phyloP scores from a whole-genome alignment of 2,329 filamentous ascomycete genomes.

The Diatrype stigma region DNA sequence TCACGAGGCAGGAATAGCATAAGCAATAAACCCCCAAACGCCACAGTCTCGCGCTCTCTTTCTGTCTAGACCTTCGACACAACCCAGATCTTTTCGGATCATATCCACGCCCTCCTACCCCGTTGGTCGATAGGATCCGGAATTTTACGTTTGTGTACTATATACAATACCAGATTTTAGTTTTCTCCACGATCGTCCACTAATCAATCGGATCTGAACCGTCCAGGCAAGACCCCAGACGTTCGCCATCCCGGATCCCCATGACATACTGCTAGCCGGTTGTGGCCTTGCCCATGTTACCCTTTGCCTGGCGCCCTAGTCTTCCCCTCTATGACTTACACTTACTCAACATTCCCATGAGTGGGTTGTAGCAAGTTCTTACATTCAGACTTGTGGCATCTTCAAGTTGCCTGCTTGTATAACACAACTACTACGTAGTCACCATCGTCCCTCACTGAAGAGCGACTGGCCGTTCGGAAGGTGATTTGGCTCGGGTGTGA shows the following conservation, averaged over 20 bases:
- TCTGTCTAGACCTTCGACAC: background rate
- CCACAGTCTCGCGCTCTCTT: background rate
- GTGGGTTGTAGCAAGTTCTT: background rate
- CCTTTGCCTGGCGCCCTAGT: background rate
- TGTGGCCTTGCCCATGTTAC: background rate
- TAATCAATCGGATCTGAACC: conserved; percentile 1
- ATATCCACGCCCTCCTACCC: background rate
- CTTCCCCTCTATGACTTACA: background rate
- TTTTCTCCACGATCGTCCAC: background rate
- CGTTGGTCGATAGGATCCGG: background rate
- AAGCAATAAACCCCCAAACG: background rate
- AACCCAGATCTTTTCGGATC: background rate
- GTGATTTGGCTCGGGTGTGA: background rate
- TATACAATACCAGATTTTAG: background rate
- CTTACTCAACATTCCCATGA: background rate
- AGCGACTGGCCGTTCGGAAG: background rate
- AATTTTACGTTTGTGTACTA: no score
- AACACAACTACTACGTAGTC: background rate
- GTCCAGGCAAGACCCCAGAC: background rate
- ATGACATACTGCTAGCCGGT: background rate
- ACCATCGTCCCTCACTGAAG: background rate
- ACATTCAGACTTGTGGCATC: background rate
- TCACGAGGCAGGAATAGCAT: conserved; percentile 1
- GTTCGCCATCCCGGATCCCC: background rate
- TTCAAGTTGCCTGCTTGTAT: background rate